These are phyloP conservation scores for Pyrus bretschneideri DNA, from an alignment of 306 rosid genomes.

Conservation along the genomic window DNA sequence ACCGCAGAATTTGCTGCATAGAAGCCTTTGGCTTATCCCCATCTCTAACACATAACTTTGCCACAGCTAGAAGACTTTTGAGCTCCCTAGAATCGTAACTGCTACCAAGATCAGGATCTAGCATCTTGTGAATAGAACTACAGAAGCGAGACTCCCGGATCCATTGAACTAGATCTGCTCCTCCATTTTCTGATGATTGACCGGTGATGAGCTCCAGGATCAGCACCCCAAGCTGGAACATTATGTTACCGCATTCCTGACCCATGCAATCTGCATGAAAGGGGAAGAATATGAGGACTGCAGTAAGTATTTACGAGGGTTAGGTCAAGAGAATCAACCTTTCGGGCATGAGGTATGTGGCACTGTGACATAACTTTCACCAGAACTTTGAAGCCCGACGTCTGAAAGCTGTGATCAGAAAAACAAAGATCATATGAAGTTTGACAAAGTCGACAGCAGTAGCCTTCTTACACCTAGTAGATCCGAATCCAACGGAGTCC, in stretches of 20 bases:
- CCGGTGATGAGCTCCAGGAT: slow-evolving; percentile 85
- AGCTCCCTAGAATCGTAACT: slow-evolving; percentile 58
- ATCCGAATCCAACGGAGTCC: background rate
- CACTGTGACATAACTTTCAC: slow-evolving; percentile 24
- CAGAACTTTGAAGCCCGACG: slow-evolving; percentile 41
- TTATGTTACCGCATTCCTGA: slow-evolving; percentile 47
- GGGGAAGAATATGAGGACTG: slow-evolving; percentile 5
- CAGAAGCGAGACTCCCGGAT: slow-evolving; percentile 62
- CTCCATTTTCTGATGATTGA: slow-evolving; percentile 70
- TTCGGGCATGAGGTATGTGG: slow-evolving; percentile 38
- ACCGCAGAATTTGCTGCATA: slow-evolving; percentile 61
- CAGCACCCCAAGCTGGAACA: slow-evolving; percentile 80
- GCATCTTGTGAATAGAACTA: slow-evolving; percentile 71
- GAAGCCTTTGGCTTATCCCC: slow-evolving; percentile 58
- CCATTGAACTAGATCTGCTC: slow-evolving; percentile 68
- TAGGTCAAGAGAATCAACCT: slow-evolving; percentile 35
- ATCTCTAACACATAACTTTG: slow-evolving; percentile 73
- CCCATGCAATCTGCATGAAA: slow-evolving; percentile 44
- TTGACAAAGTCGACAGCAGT: background rate
- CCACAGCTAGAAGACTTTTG: slow-evolving; percentile 70
- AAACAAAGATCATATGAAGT: background rate
- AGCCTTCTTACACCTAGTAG: background rate
- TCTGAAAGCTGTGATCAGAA: slow-evolving; percentile 64
- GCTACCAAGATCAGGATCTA: slow-evolving; percentile 88
- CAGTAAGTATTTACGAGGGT: background rate